Evolutionary conservation across 192 early-diverging fungal genomes (phyloP).

Genomic region (Coemansia aciculifera): DNA sequence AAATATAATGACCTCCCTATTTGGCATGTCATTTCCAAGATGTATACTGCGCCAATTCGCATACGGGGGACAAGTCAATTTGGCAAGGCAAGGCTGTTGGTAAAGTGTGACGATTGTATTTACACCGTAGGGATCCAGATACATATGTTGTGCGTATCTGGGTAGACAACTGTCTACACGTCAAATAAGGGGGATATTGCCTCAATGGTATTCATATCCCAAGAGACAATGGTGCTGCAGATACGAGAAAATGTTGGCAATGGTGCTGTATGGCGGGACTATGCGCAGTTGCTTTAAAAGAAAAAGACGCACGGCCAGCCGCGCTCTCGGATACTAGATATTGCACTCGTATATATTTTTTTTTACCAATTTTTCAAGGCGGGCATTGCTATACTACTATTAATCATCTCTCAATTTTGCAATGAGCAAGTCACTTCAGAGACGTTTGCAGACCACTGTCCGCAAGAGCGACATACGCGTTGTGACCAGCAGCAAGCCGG

Average conservation of each 20-base stretch:
- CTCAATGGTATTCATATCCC: not conserved
- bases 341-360: not conserved
- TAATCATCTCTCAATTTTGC: no score
- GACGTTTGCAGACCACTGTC: constrained; percentile 23
- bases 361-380: not conserved
- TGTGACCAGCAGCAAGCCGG: constrained; percentile 11
- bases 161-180: not conserved
- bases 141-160: not conserved
- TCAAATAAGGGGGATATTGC: not conserved
- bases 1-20: not conserved
- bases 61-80: not conserved
- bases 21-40: not conserved
- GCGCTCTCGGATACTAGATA: not conserved
- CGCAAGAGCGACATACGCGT: constrained; percentile 54
- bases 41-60: not conserved
- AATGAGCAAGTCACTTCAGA: constrained; percentile 18
- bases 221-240: not conserved
- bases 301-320: not conserved
- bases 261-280: not conserved
- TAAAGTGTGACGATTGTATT: not conserved
- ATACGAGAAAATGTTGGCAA: not conserved
- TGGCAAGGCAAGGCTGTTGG: not conserved
- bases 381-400: not conserved
- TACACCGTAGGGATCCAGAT: not conserved
- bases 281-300: not conserved